Percentiles rank a stretch among this genome's conserved stretches.
phyloP scores from a whole-genome alignment of 1,284 basidiomycete genomes.

The Entoloma clypeatum region DNA sequence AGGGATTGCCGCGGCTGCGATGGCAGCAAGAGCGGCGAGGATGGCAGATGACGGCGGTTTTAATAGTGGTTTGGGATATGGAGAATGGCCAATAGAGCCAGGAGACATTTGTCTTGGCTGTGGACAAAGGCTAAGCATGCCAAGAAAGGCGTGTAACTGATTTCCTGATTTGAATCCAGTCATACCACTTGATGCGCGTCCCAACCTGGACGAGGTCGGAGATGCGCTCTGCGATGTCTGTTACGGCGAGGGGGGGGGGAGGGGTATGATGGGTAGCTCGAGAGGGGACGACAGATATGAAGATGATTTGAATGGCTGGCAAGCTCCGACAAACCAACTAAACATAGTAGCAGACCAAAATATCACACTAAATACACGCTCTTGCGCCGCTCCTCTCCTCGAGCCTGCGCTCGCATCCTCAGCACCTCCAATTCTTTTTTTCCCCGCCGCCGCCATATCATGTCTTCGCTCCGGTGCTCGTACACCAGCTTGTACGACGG shows the following conservation, averaged over 20 bases:
- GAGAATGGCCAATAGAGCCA: slow-evolving; percentile 20
- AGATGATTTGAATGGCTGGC: no score
- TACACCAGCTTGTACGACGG: slow-evolving; percentile 75
- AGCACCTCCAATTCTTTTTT: slow-evolving; percentile 39
- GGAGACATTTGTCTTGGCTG: slow-evolving; percentile 34
- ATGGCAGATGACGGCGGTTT: slow-evolving; percentile 31
- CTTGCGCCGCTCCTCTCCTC: slow-evolving; percentile 52
- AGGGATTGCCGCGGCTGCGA: slow-evolving; percentile 43
- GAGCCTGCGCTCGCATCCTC: slow-evolving; percentile 39
- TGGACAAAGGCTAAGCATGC: slow-evolving; percentile 29
- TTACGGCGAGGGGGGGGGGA: no score
- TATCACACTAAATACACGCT: slow-evolving; percentile 31
- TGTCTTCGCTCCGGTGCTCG: slow-evolving; percentile 59
- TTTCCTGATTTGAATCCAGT: slow-evolving; percentile 17
- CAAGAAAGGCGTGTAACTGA: slow-evolving; percentile 32
- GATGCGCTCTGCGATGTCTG: slow-evolving; percentile 17
- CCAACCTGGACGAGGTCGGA: slow-evolving; percentile 7
- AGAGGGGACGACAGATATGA: no score
- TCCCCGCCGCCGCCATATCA: slow-evolving; percentile 36
- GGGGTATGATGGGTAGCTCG: no score
- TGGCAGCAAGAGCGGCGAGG: slow-evolving; percentile 52
- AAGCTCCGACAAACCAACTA: slow-evolving; percentile 20
- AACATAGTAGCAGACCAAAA: no score
- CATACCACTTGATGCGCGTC: no score
- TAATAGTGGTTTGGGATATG: slow-evolving; percentile 12